Evolutionary conservation across 495 filamentous ascomycete species (phyloP), one percentile per base, ranked within the genome.

Genomic region (Mycothermus thermophilus): DNA sequence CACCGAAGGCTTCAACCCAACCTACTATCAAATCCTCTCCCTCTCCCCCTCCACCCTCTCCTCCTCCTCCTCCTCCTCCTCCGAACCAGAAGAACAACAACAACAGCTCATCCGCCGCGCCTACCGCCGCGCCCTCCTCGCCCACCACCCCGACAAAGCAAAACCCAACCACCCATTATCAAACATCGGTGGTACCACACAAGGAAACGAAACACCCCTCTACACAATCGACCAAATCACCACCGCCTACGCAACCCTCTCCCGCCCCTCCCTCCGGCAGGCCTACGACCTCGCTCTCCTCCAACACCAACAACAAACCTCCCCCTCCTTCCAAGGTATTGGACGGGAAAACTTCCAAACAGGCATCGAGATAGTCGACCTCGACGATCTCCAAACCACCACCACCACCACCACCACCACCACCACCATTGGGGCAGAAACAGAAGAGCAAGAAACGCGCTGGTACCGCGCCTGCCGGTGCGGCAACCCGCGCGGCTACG

Each of bases 401-500:
- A 79, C 35, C 69, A 74, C 17, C 1, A 22, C 8, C 9, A 2
- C 5, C 5, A 20, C 11, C 7, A 11, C n/a, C 13, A 21, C 2
- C 1, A 12, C 1, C 2, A 22, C 10, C 3, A n/a, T n/a, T 4
- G 11, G 4, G 7, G 4, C 9, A 12, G 17, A 5, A 14, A 11
- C 13, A 8, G 24, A 11, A 12, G 45, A 41, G 15, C 48, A 52
- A 3, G 30, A 54, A 15, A 27, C 38, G n/a, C 25, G 15, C 16
- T 93, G 81, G 79, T 80, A 70, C 47, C 69, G 74, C 20, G 41
- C 61, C 6, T 94, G 86, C 57, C 72, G 85, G 28, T 94, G 86
- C 60, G 85, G 86, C 12, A 82, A 86, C 58, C 64, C 67, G 28
- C 63, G 64, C 14, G 85, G 80, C 0, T 94, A 79, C 38, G 42